Evolutionary conservation across 306 rosid species (phyloP), one percentile per base, ranked within the genome.

Genomic region (Quercus parvula): DNA sequence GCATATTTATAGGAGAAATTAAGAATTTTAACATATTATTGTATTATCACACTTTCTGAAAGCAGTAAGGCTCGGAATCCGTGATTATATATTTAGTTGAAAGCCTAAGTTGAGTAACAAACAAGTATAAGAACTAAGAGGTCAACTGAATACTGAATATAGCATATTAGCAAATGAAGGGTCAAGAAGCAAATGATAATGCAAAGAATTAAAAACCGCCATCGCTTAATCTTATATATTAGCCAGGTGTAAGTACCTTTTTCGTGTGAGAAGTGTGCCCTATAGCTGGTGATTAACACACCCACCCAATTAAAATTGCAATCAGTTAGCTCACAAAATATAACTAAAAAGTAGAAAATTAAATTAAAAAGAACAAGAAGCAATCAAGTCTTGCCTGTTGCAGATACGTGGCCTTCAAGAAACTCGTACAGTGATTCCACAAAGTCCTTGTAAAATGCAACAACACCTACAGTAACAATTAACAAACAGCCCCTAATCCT

Each of bases 321-420:
- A 83, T 69, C 64, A 69, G 57, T 83, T 70, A 85, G 87, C 83
- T 70, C 52, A 77, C n/a, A 59, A 52, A 79, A 27, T 46, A 72
- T 54, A 70, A 61, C 67, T 49, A 49, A 73, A 82, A 69, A 75
- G 8, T n/a, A 44, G 31, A 54, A 19, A 69, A 63, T 5, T 12
- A 49, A 49, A 12, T 49, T 64, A 84, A 41, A 63, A 69, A 73
- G 11, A 66, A 33, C 71, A 61, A 59, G 44, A 44, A 52, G 61
- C 57, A 31, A 33, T 27, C 69, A 66, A 77, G 13, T 78, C 96
- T 91, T 84, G 82, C 98, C 98, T 84, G 97, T 93, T 30, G 93
- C 41, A 31, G 98, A 93, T 0, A 83, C 96, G 73, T 76, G 83
- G 85, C 90, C 99, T 78, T 79, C 97, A 55, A 95, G 99, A 68